Percentiles rank a stretch among this genome's conserved stretches.
phyloP scores from a whole-genome alignment of 108 stramenopile species.

The Seminavis robusta region DNA sequence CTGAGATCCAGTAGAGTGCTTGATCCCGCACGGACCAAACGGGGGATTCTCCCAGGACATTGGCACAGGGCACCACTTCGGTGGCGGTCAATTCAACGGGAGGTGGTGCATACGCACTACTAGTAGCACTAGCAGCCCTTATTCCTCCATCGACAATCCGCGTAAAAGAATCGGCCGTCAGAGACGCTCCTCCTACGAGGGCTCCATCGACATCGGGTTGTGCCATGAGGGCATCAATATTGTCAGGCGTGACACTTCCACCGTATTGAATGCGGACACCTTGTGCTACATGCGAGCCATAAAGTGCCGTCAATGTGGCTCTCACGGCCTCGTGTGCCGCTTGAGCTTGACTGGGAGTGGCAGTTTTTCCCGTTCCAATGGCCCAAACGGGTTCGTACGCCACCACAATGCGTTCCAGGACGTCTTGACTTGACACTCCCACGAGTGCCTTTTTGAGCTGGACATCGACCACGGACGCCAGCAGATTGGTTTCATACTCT shows the following conservation, averaged over 20 bases:
- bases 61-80: constrained; percentile 40
- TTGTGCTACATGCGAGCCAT: constrained; percentile 43
- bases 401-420: constrained; percentile 58
- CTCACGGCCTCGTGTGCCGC: constrained; percentile 49
- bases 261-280: constrained; percentile 69
- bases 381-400: constrained; percentile 96
- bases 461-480: constrained; percentile 43
- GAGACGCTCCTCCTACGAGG: constrained; percentile 77
- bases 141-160: constrained; percentile 62
- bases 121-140: constrained; percentile 4
- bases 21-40: constrained; percentile 56
- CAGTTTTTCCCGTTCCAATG: constrained; percentile 89
- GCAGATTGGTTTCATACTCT: constrained; percentile 38
- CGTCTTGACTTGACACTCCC: constrained; percentile 48
- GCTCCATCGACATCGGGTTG: constrained; percentile 81
- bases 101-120: constrained; percentile 6
- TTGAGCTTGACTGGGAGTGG: constrained; percentile 68
- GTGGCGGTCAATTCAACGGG: constrained; percentile 32
- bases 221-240: constrained; percentile 64
- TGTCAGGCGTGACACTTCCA: constrained; percentile 72
- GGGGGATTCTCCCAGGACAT: constrained; percentile 65
- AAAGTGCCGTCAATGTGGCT: constrained; percentile 35
- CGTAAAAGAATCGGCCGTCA: constrained; percentile 73
- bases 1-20: constrained; percentile 62
- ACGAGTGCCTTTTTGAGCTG: constrained; percentile 63